phyloP scores from a whole-genome alignment of 2,329 filamentous ascomycete species.

The Chaetomium sp. region DNA sequence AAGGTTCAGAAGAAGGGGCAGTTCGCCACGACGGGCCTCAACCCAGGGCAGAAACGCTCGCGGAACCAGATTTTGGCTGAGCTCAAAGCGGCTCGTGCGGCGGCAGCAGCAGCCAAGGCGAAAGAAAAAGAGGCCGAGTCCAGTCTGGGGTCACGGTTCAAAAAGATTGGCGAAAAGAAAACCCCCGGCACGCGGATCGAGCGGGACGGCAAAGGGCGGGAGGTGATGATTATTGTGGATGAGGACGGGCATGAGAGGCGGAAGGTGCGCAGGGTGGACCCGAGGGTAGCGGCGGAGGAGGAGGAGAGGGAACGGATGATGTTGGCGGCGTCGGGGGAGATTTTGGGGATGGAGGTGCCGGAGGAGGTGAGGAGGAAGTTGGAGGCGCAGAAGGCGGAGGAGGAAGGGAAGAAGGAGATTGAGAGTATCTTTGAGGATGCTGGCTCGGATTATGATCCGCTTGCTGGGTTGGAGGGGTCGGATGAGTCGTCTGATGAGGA shows the following conservation, averaged over 20 bases:
- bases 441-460: constrained; percentile 61
- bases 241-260: constrained; percentile 61
- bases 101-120: constrained; percentile 54
- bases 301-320: constrained; percentile 33
- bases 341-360: constrained; percentile 60
- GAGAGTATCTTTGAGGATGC: constrained; percentile 58
- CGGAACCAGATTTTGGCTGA: constrained; percentile 62
- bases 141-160: constrained; percentile 53
- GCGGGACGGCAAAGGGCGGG: constrained; percentile 52
- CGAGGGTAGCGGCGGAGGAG: constrained; percentile 29
- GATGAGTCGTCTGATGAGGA: constrained; percentile 37
- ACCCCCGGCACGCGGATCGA: constrained; percentile 53
- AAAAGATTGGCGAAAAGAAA: constrained; percentile 54
- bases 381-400: constrained; percentile 31
- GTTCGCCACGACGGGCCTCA: constrained; percentile 43
- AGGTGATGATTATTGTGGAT: constrained; percentile 59
- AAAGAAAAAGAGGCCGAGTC: constrained; percentile 41
- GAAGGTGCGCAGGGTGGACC: constrained; percentile 52
- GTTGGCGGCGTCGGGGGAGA: constrained; percentile 46
- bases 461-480: constrained; percentile 51
- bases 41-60: constrained; percentile 54
- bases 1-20: constrained; percentile 55
- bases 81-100: constrained; percentile 55
- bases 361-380: constrained; percentile 48
- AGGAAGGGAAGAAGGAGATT: constrained; percentile 46